These are phyloP conservation scores for Rhodomyrtus tomentosa DNA, from an alignment of 345 rosid genomes.

Conservation along the genomic window DNA sequence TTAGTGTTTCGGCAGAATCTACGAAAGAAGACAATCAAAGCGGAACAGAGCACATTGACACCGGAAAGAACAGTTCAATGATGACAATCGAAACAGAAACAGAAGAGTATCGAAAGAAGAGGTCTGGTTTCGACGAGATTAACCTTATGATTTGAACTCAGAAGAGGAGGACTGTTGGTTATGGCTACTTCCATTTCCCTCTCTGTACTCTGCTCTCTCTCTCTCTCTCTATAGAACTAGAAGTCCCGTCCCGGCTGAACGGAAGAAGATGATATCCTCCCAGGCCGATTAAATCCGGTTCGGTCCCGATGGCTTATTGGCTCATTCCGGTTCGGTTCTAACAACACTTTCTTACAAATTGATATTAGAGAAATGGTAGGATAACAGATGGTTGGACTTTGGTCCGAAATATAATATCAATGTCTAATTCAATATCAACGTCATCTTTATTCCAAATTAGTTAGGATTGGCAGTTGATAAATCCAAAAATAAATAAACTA, in stretches of 20 bases:
- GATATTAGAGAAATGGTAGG: no score
- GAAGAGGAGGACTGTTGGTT: background rate
- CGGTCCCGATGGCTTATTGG: background rate
- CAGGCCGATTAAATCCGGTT: background rate
- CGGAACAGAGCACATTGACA: background rate
- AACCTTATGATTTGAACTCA: background rate
- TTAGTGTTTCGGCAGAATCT: background rate
- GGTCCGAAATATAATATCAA: no score
- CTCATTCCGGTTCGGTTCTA: background rate
- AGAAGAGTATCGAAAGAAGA: background rate
- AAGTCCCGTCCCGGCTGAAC: background rate
- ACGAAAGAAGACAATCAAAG: background rate
- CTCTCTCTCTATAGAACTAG: no score
- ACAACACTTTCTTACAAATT: no score
- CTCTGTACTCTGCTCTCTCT: background rate
- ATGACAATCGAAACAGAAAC: background rate
- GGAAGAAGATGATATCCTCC: background rate
- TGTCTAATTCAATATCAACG: no score
- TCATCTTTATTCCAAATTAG: no score
- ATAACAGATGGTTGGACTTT: no score
- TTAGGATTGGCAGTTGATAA: no score
- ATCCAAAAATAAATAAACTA: no score
- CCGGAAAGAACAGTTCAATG: background rate
- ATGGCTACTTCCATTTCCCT: background rate
- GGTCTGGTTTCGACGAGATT: background rate